phyloP scores from a whole-genome alignment of 768 basidiomycete genomes.

The Ramaria sp. region DNA sequence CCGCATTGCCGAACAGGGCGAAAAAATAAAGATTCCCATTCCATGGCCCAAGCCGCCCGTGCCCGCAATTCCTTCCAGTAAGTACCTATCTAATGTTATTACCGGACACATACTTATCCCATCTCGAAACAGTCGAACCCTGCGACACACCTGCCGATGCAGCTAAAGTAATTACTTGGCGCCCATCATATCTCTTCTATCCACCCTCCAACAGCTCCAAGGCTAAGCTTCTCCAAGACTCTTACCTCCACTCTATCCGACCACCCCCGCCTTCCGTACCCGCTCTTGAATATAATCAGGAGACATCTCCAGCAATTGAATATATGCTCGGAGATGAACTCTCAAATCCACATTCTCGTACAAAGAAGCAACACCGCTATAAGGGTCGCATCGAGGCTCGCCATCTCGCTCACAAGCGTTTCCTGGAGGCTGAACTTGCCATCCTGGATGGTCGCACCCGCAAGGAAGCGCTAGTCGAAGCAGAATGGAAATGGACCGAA shows the following conservation, averaged over 20 bases:
- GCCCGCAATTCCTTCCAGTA: conserved; percentile 34
- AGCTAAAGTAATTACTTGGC: conserved; percentile 63
- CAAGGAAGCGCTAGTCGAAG: conserved; percentile 61
- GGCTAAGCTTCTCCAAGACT: conserved; percentile 39
- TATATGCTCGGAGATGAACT: conserved; percentile 57
- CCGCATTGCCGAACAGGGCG: conserved; percentile 33
- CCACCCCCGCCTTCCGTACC: conserved; percentile 18
- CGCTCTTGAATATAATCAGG: conserved; percentile 31
- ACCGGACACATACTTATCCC: neutral
- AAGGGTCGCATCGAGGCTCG: neutral
- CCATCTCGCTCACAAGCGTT: conserved; percentile 23
- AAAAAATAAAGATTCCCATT: conserved; percentile 31
- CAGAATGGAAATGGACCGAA: conserved; percentile 52
- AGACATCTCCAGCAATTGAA: conserved; percentile 46
- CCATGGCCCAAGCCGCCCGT: conserved; percentile 59
- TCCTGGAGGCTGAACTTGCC: conserved; percentile 35
- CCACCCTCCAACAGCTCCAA: conserved; percentile 23
- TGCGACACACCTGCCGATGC: conserved; percentile 57
- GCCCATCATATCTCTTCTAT: conserved; percentile 41
- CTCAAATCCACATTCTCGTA: conserved; percentile 71
- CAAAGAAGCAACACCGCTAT: conserved; percentile 67
- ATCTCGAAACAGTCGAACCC: conserved; percentile 29
- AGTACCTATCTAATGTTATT: conserved; percentile 10
- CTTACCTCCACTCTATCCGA: conserved; percentile 41
- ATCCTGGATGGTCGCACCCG: conserved; percentile 49